Base-by-base conservation (phyloP, 2,329 filamentous ascomycete species). In the Plectosphaerella plurivora region DNA sequence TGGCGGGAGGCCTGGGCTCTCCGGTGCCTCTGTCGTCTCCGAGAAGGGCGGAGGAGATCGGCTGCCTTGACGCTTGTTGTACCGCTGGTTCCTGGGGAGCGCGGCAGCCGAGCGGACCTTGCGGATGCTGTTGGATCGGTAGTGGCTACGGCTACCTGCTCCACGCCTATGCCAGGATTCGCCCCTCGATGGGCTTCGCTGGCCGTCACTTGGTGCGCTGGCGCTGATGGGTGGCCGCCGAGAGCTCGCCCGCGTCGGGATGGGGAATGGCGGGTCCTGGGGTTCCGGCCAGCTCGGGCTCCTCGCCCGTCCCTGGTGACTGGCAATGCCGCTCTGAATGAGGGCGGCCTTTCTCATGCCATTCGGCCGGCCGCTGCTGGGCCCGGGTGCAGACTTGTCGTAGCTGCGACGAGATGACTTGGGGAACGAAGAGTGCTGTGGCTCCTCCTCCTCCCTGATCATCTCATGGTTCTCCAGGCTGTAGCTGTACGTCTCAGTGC, bases 201-300 rank as follows among this genome's bases (percentile, higher is more conserved):
- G 86, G 4, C 88, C 88, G 56, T 96, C 91, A 55, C 82, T 83
- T 1, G 79, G 76, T 3, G 76, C 75, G 65, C 88, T 91, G 49
- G 80, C 74, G 59, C 81, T 86, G 54, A 84, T 70, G 1, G 84
- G 81, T 20, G 86, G 79, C 61, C 87, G 86, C 54, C 91, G 84
- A 6, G 92, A 99, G 69, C 93, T 97, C 28, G 90, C 89, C 52
- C 94, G 80, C 3, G 86, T 87, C 0, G 94, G 94, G 7, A 99
- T 96, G 0, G 94, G 92, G 73, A 96, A 97, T 1, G 94, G 94
- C 25, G 94, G 92, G 50, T 83, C 77, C 28, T 68, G 72, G 51
- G 73, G 55, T 55, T 84, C 90, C 48, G 74, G 77, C 50, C 83
- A 69, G 65, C 79, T 90, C 47, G 87, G 85, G 63, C 84, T 91